Conservation (phyloP, 2,329 filamentous ascomycete species). For the Sporothrix sp. region DNA sequence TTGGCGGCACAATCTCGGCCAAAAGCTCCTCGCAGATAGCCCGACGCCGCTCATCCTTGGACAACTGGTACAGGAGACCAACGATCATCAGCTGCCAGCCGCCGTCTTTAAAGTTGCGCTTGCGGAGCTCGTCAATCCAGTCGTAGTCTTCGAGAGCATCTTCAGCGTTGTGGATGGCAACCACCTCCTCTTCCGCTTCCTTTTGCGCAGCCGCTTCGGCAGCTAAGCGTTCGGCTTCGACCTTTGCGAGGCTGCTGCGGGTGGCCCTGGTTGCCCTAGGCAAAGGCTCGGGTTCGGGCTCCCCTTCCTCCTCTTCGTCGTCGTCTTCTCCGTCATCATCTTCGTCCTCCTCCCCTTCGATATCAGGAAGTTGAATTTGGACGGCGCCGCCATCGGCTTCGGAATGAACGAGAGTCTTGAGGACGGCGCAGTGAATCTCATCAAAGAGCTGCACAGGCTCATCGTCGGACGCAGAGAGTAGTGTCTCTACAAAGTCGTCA, state of each 20-base stretch:
- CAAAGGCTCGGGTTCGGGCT: slow-evolving; percentile 67
- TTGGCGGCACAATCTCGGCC: slow-evolving; percentile 67
- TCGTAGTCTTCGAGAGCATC: slow-evolving; percentile 66
- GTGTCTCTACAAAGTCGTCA: slow-evolving; percentile 86
- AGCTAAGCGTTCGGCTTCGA: slow-evolving; percentile 60
- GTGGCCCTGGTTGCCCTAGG: slow-evolving; percentile 62
- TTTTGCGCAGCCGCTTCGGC: slow-evolving; percentile 45
- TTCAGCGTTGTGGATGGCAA: slow-evolving; percentile 55
- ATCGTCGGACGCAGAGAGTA: slow-evolving; percentile 66
- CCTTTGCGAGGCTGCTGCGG: slow-evolving; percentile 74
- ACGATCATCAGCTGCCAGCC: slow-evolving; percentile 89
- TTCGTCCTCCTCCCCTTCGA: slow-evolving; percentile 62
- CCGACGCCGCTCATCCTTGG: slow-evolving; percentile 60
- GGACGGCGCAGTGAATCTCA: slow-evolving; percentile 82
- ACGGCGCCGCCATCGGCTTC: slow-evolving; percentile 69
- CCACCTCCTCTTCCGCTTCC: slow-evolving; percentile 38
- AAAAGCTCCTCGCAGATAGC: slow-evolving; percentile 70
- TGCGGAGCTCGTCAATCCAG: slow-evolving; percentile 77
- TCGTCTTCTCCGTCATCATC: slow-evolving; percentile 52
- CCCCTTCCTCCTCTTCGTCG: slow-evolving; percentile 38
- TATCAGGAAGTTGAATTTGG: slow-evolving; percentile 65
- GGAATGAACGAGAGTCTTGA: slow-evolving; percentile 75
- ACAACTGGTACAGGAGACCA: slow-evolving; percentile 76
- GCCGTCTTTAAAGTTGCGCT: slow-evolving; percentile 76
- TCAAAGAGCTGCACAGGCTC: slow-evolving; percentile 74